A percentile compares a stretch with the other conserved stretches of the same genome.
phyloP scores from a whole-genome alignment of 352 stramenopile species.

The Phytophthora fragariae region DNA sequence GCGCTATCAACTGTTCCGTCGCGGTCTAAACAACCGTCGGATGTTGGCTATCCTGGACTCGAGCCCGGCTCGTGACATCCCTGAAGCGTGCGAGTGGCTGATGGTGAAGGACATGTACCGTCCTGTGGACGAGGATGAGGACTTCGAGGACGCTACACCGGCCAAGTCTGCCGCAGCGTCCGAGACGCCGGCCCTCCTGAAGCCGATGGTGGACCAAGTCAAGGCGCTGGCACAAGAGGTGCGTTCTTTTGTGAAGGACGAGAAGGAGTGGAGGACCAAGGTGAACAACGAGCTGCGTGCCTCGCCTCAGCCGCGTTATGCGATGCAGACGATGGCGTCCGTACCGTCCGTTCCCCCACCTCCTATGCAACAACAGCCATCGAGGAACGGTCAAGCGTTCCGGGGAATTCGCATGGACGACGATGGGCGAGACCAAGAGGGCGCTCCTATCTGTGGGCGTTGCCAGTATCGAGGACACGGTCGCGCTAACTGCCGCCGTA shows the following conservation, averaged over 20 bases:
- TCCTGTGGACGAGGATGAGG: background rate
- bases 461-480: background rate
- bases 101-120: constrained; percentile 11
- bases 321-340: background rate
- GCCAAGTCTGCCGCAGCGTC: background rate
- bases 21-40: background rate
- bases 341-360: background rate
- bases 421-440: background rate
- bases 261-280: background rate
- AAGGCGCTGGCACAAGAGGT: background rate
- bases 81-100: constrained; percentile 1
- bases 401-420: background rate
- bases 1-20: background rate
- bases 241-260: background rate
- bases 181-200: background rate
- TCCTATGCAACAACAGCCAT: background rate
- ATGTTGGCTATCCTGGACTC: constrained; percentile 4
- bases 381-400: background rate
- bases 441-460: background rate
- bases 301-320: background rate
- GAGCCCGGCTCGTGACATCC: background rate
- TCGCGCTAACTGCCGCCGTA: background rate
- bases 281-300: background rate
- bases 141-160: background rate
- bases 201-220: background rate